Base-by-base conservation (phyloP, 106 monocot species). In the Posidonia australis region DNA sequence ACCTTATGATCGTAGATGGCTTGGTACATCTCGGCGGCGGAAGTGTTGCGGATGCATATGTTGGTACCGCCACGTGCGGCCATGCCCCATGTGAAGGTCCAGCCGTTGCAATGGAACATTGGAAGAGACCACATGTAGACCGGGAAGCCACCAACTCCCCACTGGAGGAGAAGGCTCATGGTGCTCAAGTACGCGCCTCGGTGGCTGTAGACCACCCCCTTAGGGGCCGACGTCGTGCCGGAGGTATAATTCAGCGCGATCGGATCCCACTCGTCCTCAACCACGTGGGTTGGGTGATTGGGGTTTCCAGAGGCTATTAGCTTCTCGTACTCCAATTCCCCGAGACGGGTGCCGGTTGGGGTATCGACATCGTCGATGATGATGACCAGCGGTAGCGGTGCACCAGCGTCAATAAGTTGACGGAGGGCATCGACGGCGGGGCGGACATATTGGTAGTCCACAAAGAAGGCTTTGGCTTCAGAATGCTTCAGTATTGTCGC, bases 51-150 rank as follows among this genome's bases (percentile, higher is more conserved):
- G 64, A 93, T 76, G 77, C 86, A 89, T 1, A 89, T 77, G 70
- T 94, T 86, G 30, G 83, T 66, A 17, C 89, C 93, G 46, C 89
- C 89, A 4, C 89, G 83, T 0, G 83, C 84, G 13, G 89, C 86
- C 63, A 94, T 62, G n/a, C 86, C 86, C 93, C 93, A 94, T 0
- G 93, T 80, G 79, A 94, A 84, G 29, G 86, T 84, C 89, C 93
- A 94, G 0, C 89, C 93, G 60, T 94, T 94, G 73, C 93, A 94
- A 52, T 94, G 93, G 63, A 94, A 94, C 93, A 94, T 94, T 22
- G 89, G 89, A 18, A 94, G 77, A 0, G 93, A 77, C 93, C 89
- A 94, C 3, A 89, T 54, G 65, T 94, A 94, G 5, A 94, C 93
- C 1, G 89, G 89, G 57, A 86, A 79, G 18, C 31, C 18, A 1